Base-by-base conservation (phyloP, 176 grass and related monocot genomes). In the Eragrostis nindensis region DNA sequence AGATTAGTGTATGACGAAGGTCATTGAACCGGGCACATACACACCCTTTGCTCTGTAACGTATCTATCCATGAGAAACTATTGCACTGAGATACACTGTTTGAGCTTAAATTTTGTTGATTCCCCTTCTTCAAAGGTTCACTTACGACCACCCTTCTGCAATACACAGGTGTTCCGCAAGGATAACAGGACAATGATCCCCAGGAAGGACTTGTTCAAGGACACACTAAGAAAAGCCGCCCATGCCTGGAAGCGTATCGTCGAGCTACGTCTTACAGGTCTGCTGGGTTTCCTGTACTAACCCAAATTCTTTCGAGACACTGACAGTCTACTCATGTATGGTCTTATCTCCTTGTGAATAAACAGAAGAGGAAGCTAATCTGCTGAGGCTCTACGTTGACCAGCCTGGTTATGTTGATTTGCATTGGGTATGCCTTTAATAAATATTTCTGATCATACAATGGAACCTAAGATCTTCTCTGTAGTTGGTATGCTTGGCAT, bases 331-430 rank as follows among this genome's bases (percentile, higher is more conserved):
- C 79, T 83, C 48, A 85, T 65, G 7, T 25, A 44, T 3, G 30
- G 0, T 2, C 66, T 21, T 39, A 4, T 80, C 54, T 76, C 46
- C 15, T 74, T 90, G 18, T 80, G 44, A 15, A 73, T 80, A 26
- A 62, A 71, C 92, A 99, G 96, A 95, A 43, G 93, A 99, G 80
- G 96, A 99, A 84, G 96, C 96, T 66, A 50, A 80, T 60, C 41
- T 91, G 62, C 70, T 99, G 56, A 93, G 96, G 82, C 44, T 85
- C 8, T 99, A 91, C 16, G 83, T 99, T 0, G 96, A 99, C 71
- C 90, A 99, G 62, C 96, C 96, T 75, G 77, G 78, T 70, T 99
- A 95, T 77, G 89, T 89, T 22, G 96, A 99, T 95, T 86, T 99
- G 42, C 96, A 99, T 70, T 99, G 96, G 96, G 96, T 99, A 93